Base-by-base conservation (phyloP, 163 green algal genomes). In the Chlamydomonas reinhardtii region DNA sequence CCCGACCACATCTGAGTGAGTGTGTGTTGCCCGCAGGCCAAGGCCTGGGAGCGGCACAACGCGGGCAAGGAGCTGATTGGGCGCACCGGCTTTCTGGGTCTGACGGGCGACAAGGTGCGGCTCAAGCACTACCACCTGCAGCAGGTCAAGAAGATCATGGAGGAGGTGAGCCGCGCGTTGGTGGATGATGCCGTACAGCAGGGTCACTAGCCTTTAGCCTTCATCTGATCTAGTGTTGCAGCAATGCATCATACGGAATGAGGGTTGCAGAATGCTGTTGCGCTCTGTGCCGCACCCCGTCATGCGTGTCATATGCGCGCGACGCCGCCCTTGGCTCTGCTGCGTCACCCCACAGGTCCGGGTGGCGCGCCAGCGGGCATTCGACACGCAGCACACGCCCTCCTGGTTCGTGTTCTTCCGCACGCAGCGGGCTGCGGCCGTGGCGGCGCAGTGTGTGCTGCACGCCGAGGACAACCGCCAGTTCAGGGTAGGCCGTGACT, bases 361-460 rank as follows among this genome's bases (percentile, higher is more conserved):
- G 24, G 70, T n/a, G 11, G 79, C 79, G 3, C 68, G 68, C 6
- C 39, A 43, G 11, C 35, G 31, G 16, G 79, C 79, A 16, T 74
- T 68, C 52, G 54, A 77, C 32, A 31, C 29, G 25, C 68, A 27
- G 17, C 27, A 62, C 4, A 85, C 79, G 48, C 69, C 52, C 19
- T 78, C 54, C 77, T 89, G 88, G 88, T 92, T 93, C 77, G 90
- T 95, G 85, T 90, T 94, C 76, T 94, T 93, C 89, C 93, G 89
- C 84, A 92, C 81, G 6, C 93, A 96, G 87, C 74, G 78, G 29
- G 91, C 93, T 0, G 93, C 93, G 1, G 81, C 90, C 19, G 86
- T 94, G 25, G 91, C 91, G 29, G 86, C 92, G 14, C 91, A 93
- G 85, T 87, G 86, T 24, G 72, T 93, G 69, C 91, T 97, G 62